Evolutionary conservation across 169 alveolate species (phyloP), one percentile per base, ranked within the genome.

Genomic region (Eimeria falciformis): DNA sequence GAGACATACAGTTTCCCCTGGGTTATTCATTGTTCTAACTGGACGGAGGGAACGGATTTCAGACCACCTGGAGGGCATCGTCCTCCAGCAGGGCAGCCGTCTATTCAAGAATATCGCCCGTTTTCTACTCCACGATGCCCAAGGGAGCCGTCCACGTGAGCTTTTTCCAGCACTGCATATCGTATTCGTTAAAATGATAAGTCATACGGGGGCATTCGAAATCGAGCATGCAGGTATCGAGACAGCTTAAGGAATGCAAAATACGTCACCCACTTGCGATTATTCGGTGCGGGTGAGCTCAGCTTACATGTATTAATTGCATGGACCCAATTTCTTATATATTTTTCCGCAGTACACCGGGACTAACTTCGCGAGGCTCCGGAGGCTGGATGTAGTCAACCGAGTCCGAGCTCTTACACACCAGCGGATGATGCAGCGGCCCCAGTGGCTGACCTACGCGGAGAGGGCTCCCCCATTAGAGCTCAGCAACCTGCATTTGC

Each of bases 371-470:
- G 75, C 96, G 71, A 89, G 98, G 18, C 75, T 95, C 71, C 85
- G 92, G 81, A 94, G 95, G 47, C 92, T 95, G 84, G 97, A 96
- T 77, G 94, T 96, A 47, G 97, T 96, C 40, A 96, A 94, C 69
- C 93, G 97, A 58, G 95, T 95, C 97, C 95, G 97, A 53, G 92
- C 83, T 29, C 94, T 96, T 7, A 96, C 95, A 53, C 94, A 94
- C 43, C 96, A 94, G 43, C 96, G 95, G 47, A 85, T 96, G n/a
- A 93, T 94, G 27, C 43, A 89, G 37, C 45, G 65, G 82, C 85
- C 93, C 37, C 33, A 25, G 25, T 47, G 89, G 89, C 65, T 89
- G 62, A 33, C n/a, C 18, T 68, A 69, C 25, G 78, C 79, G 23
- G 89, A 90, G 29, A 18, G 92, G 7, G 92, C 81, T 53, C 94